These are phyloP conservation scores for Cystobasidiaceae sp. DNA, from an alignment of 1,284 basidiomycete genomes.

Conservation along the genomic window DNA sequence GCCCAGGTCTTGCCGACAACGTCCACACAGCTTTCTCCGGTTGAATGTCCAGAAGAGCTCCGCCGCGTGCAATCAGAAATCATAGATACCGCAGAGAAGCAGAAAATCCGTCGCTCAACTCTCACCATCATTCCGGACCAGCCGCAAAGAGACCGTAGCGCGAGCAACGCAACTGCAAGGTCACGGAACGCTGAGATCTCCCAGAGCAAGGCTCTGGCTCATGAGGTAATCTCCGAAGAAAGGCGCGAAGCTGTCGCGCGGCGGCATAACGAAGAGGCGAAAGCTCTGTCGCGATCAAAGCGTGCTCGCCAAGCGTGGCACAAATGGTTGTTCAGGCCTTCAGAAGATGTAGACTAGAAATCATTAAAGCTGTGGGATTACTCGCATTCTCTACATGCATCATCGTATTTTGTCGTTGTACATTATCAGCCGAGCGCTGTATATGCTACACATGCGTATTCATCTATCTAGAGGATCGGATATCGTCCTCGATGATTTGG, in stretches of 20 bases:
- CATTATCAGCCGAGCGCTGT: neutral
- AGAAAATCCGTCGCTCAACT: neutral
- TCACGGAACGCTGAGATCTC: slow-evolving; percentile 5
- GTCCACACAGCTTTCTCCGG: too few relatives aligned
- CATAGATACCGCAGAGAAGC: slow-evolving; percentile 17
- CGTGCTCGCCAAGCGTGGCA: neutral
- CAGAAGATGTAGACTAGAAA: slow-evolving; percentile 12
- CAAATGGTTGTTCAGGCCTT: slow-evolving; percentile 15
- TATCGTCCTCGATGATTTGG: neutral
- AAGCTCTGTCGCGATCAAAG: neutral
- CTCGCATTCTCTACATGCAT: neutral
- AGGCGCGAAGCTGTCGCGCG: neutral
- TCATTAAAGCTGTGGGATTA: neutral
- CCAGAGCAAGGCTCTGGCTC: slow-evolving; percentile 19
- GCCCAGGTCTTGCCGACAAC: neutral
- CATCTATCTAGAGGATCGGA: neutral
- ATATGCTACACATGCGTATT: slow-evolving; percentile 1
- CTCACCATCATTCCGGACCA: neutral
- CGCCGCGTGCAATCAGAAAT: slow-evolving; percentile 24
- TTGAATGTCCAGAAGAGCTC: neutral
- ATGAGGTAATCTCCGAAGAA: slow-evolving; percentile 22
- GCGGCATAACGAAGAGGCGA: slow-evolving; percentile 5
- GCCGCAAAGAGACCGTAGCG: slow-evolving; percentile 2
- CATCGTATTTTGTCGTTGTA: neutral
- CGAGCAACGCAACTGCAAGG: neutral